phyloP scores from a whole-genome alignment of 1,139 yeast genomes.

The Diutina catenulata region DNA sequence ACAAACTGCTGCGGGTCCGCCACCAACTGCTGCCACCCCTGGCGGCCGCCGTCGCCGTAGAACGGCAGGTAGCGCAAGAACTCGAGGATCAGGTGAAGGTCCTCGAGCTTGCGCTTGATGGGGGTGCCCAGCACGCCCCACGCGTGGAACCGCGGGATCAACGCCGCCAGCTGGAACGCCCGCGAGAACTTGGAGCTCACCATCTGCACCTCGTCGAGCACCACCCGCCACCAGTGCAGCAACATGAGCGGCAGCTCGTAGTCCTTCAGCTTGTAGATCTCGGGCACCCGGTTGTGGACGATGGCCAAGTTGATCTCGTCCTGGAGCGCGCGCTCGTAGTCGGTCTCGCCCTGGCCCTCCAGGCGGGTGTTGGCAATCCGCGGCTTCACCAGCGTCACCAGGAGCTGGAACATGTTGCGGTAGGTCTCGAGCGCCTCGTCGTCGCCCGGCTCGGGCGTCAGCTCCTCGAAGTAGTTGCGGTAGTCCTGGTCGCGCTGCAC shows the following conservation, averaged over 20 bases:
- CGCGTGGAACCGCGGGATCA: constrained; percentile 75
- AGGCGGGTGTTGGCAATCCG: not conserved
- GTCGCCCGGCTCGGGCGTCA: not conserved
- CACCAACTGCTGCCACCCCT: constrained; percentile 24
- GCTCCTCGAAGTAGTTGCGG: not conserved
- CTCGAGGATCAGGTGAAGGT: constrained; percentile 43
- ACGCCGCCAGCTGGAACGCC: constrained; percentile 69
- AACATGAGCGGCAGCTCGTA: constrained; percentile 76
- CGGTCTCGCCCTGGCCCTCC: constrained; percentile 1
- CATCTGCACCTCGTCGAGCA: constrained; percentile 92
- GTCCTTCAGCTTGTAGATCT: constrained; percentile 5
- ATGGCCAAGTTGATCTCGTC: constrained; percentile 3
- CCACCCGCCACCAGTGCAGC: constrained; percentile 81
- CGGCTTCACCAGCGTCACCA: not conserved
- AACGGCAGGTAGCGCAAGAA: constrained; percentile 65
- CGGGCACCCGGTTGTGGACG: not conserved
- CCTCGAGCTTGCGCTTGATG: constrained; percentile 49
- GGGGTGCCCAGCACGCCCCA: constrained; percentile 99
- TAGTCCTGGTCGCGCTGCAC: not conserved
- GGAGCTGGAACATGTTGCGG: constrained; percentile 2
- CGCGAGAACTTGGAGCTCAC: constrained; percentile 62
- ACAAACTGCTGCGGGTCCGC: constrained; percentile 17
- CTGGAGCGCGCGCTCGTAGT: not conserved
- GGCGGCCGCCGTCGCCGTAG: constrained; percentile 23
- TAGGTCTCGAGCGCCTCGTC: not conserved